A percentile compares a stretch with the other conserved stretches of the same genome.
Evolutionary conservation across 352 stramenopile species (phyloP).

Genomic region (Pythium brachiatum): DNA sequence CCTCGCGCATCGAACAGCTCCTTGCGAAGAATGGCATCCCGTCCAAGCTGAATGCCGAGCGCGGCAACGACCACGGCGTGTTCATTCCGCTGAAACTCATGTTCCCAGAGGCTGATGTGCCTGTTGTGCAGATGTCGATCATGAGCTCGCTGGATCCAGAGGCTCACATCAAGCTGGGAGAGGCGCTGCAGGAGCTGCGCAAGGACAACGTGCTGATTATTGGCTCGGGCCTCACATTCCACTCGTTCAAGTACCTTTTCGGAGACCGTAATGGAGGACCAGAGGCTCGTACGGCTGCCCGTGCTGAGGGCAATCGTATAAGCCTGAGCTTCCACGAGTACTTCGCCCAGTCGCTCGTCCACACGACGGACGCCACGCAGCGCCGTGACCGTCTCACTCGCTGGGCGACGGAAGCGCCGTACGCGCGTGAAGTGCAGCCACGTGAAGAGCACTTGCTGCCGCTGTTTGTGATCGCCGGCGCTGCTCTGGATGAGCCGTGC

Average conservation of each 20-base stretch:
- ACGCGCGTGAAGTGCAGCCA: slow-evolving; percentile 36
- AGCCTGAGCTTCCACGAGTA: slow-evolving; percentile 20
- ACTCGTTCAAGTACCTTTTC: slow-evolving; percentile 21
- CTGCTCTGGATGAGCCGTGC: slow-evolving; percentile 37
- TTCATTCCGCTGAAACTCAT: slow-evolving; percentile 91
- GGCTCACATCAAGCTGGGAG: slow-evolving; percentile 64
- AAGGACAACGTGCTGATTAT: slow-evolving; percentile 78
- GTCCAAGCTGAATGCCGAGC: slow-evolving; percentile 41
- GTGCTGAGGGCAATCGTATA: not conserved
- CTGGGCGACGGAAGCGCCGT: slow-evolving; percentile 36
- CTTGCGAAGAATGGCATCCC: slow-evolving; percentile 54
- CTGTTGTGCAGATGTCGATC: slow-evolving; percentile 83
- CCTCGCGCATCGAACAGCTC: slow-evolving; percentile 54
- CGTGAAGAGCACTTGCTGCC: slow-evolving; percentile 53
- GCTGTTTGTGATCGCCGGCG: slow-evolving; percentile 47
- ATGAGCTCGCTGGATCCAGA: slow-evolving; percentile 45
- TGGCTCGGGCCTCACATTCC: slow-evolving; percentile 52
- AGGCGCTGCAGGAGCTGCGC: slow-evolving; percentile 53
- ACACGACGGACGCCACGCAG: slow-evolving; percentile 4
- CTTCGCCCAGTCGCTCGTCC: slow-evolving; percentile 4
- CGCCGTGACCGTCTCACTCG: slow-evolving; percentile 19
- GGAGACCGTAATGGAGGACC: not conserved
- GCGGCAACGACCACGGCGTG: slow-evolving; percentile 88
- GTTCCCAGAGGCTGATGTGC: slow-evolving; percentile 84
- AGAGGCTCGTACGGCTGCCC: not conserved